Percentiles rank a stretch among this genome's conserved stretches.
Conservation (phyloP, 1,139 yeast genomes). For the Kodamaea anthophila region DNA sequence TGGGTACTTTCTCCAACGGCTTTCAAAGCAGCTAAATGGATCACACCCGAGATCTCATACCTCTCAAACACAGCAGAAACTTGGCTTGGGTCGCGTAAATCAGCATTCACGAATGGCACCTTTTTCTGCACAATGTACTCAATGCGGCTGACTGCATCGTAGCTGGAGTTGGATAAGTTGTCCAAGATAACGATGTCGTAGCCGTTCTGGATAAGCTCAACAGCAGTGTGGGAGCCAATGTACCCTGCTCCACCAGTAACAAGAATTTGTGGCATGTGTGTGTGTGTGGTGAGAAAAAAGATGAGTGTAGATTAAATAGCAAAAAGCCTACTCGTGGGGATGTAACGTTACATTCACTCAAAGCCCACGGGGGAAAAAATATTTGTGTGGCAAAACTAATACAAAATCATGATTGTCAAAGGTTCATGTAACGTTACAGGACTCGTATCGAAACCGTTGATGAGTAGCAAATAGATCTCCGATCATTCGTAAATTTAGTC, state of each 20-base stretch:
- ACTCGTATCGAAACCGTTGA: too few relatives aligned
- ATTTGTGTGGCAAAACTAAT: too few relatives aligned
- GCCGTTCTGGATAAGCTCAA: constrained; percentile 59
- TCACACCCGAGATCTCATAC: constrained; percentile 53
- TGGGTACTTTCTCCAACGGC: constrained; percentile 1
- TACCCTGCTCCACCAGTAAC: constrained; percentile 90
- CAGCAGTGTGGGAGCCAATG: constrained; percentile 77
- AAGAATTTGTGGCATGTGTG: constrained; percentile 36
- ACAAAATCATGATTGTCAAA: too few relatives aligned
- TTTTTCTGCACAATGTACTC: constrained; percentile 45
- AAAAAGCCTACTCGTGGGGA: too few relatives aligned
- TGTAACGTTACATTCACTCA: constrained; percentile 3
- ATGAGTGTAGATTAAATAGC: too few relatives aligned
- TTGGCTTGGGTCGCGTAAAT: constrained; percentile 44
- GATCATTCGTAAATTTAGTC: too few relatives aligned
- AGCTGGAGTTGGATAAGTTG: constrained; percentile 61
- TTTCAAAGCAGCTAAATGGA: constrained; percentile 42
- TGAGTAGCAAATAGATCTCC: too few relatives aligned
- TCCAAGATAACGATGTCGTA: constrained; percentile 69
- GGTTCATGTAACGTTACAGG: too few relatives aligned
- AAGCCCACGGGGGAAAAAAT: too few relatives aligned
- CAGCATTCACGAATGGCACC: constrained; percentile 57
- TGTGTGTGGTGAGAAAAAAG: neutral
- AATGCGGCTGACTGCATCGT: constrained; percentile 62
- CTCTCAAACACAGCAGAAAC: constrained; percentile 44